phyloP scores from a whole-genome alignment of 106 monocot species.

The Iris macrosiphon region DNA sequence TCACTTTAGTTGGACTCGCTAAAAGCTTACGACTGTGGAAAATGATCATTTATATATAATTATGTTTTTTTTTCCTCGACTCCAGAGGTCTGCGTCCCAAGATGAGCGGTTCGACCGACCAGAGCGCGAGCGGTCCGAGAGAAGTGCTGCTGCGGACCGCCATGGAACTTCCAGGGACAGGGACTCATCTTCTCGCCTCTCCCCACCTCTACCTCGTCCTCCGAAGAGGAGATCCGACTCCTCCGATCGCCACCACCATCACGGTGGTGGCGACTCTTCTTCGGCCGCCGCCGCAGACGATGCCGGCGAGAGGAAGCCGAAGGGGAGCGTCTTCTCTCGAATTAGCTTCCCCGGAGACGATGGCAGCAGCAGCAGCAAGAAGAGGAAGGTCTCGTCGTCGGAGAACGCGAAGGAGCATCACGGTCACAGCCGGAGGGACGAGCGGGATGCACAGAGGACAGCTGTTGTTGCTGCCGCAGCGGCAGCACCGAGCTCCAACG shows the following conservation, averaged over 20 bases:
- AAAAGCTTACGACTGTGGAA: neutral
- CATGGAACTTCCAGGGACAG: neutral
- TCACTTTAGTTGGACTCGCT: no score
- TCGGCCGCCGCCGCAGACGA: neutral
- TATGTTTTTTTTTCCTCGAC: neutral
- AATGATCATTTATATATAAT: neutral
- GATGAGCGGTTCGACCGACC: conserved; percentile 21
- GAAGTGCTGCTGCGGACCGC: neutral
- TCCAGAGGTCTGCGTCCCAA: conserved; percentile 31
- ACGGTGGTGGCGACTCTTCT: neutral
- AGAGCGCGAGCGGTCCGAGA: neutral
- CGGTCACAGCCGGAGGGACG: conserved; percentile 3
- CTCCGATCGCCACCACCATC: conserved; percentile 10
- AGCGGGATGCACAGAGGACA: neutral
- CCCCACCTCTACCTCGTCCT: conserved; percentile 1
- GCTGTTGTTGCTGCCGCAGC: neutral
- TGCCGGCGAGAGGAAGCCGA: conserved; percentile 32
- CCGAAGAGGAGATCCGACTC: conserved; percentile 9
- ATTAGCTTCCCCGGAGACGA: conserved; percentile 46
- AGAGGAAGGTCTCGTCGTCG: conserved; percentile 18
- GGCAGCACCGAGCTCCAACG: neutral
- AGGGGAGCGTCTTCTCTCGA: conserved; percentile 72
- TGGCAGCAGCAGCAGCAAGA: conserved; percentile 11
- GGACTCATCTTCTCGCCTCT: neutral
- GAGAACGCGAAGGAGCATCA: conserved; percentile 19